Evolutionary conservation across 2,329 filamentous ascomycete genomes (phyloP), one percentile per base, ranked within the genome.

Genomic region (Karstenula rhodostoma): DNA sequence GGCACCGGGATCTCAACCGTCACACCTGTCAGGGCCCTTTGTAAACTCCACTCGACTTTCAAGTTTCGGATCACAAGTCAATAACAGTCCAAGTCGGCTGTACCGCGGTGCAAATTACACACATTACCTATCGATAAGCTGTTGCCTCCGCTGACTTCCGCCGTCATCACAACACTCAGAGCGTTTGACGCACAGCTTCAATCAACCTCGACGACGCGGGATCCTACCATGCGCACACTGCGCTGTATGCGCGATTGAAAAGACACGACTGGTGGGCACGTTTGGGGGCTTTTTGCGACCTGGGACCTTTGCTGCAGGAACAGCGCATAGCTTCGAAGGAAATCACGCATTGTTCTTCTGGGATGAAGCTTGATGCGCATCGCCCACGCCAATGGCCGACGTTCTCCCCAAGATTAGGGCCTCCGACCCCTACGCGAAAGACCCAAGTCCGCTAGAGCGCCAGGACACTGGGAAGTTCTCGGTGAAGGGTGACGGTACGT

Each of bases 391-490:
- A 29, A 81, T 80, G 78, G 70, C 75, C 49, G 74, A 80, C 48
- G 64, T 68, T 29, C 60, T 81, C 51, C 79, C 81, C 44, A 76
- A 77, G 59, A 82, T 83, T 70, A 79, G 77, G 65, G 74, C 81
- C 58, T 80, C 78, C 40, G 79, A 83, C 70, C 76, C 79, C 60
- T 75, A 77, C 22, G 71, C 72, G 59, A 69, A 68, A 61, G 73
- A 77, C 58, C 59, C 64, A 19, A 67, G 68, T 50, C 70, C 78
- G 22, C 59, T 73, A 44, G 69, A 74, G 42, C 66, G 65, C 37
- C 71, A 73, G 61, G 72, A 73, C 42, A 66, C 62, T 10, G 67
- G 58, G 9, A 69, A 68, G 52, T 55, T 65, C n/a, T 65, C 61
- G 23, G 62, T 52, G 44, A 67, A 69, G 60, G 59, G 63, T 61